phyloP scores from a whole-genome alignment of 768 basidiomycete genomes.

The Russula sp. region DNA sequence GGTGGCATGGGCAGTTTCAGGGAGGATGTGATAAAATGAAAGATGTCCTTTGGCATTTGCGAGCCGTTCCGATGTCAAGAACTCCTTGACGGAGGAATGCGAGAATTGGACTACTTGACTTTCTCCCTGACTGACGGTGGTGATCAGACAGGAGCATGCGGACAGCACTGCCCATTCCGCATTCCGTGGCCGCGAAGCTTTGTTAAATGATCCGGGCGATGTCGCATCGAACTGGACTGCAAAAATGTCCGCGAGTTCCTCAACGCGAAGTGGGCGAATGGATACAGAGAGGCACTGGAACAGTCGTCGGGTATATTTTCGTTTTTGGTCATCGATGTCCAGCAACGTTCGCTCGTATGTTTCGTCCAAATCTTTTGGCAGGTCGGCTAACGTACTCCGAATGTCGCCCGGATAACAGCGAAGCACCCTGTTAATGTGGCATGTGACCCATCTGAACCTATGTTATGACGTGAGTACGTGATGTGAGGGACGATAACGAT shows the following conservation, averaged over 20 bases:
- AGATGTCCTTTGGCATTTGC: background rate
- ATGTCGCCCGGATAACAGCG: background rate
- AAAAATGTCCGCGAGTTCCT: conserved; percentile 1
- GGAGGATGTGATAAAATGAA: background rate
- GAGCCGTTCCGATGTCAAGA: background rate
- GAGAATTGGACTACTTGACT: background rate
- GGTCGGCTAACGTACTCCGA: background rate
- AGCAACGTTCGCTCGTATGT: background rate
- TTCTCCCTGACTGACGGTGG: background rate
- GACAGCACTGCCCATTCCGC: background rate
- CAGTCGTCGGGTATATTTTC: background rate
- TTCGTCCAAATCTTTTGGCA: background rate
- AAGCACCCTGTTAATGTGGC: background rate
- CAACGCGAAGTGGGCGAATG: background rate
- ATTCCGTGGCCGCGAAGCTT: background rate
- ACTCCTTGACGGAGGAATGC: background rate
- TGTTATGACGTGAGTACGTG: background rate
- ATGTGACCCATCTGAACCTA: background rate
- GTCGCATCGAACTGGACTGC: background rate
- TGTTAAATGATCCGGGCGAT: background rate
- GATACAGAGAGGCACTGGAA: background rate
- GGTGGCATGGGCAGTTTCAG: background rate
- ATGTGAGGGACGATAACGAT: background rate
- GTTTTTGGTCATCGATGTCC: background rate
- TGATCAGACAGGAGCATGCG: background rate